These are phyloP conservation scores for Iris pallida DNA, from an alignment of 116 monocot genomes.

Conservation along the genomic window DNA sequence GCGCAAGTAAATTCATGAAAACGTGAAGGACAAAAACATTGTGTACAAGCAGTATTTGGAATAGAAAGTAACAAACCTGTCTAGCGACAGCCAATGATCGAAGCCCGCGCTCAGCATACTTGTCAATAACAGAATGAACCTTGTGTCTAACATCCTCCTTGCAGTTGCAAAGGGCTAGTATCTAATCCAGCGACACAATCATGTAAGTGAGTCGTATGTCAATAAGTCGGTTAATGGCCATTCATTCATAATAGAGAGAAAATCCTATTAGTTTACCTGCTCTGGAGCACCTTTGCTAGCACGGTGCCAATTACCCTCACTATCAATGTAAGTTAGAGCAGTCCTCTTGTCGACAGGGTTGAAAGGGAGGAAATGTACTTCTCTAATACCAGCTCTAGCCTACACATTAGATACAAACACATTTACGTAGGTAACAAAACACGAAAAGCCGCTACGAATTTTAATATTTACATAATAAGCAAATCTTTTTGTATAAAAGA, in stretches of 20 bases:
- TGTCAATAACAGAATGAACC: slow-evolving; percentile 59
- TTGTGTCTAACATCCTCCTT: slow-evolving; percentile 47
- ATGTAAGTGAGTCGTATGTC: too few species aligned
- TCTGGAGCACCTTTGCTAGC: slow-evolving; percentile 74
- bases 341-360: slow-evolving; percentile 75
- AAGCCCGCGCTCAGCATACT: slow-evolving; percentile 72
- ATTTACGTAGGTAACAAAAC: too few species aligned
- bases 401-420: slow-evolving; percentile 6
- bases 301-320: slow-evolving; percentile 56
- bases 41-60: neutral
- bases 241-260: too few species aligned
- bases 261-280: slow-evolving; percentile 31
- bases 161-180: slow-evolving; percentile 51
- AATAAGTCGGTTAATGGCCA: too few species aligned
- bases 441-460: too few species aligned
- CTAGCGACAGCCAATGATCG: slow-evolving; percentile 60
- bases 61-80: slow-evolving; percentile 30
- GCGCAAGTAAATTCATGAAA: neutral
- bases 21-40: neutral
- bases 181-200: slow-evolving; percentile 15
- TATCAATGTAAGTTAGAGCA: slow-evolving; percentile 66
- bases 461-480: too few species aligned
- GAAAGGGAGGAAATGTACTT: slow-evolving; percentile 73
- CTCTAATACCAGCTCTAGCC: slow-evolving; percentile 68
- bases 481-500: too few species aligned